Evolutionary conservation across 331 rosid genomes (phyloP).

Genomic region (Rosa hybrid): DNA sequence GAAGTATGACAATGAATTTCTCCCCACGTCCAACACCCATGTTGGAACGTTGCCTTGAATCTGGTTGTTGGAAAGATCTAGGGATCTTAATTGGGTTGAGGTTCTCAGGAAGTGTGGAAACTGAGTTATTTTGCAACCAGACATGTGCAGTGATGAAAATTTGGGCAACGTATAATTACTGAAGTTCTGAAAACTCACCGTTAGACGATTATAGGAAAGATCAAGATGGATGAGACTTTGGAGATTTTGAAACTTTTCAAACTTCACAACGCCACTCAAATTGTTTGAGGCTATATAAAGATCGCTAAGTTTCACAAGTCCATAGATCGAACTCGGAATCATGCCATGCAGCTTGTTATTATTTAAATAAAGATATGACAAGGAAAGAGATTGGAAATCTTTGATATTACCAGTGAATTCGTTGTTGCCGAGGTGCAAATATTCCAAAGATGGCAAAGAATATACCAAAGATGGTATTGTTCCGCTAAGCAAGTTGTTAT

Average conservation of each 20-base stretch:
- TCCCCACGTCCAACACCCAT: constrained; percentile 18
- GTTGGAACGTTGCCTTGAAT: constrained; percentile 12
- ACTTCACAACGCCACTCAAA: not conserved
- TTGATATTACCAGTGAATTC: not conserved
- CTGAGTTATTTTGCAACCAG: constrained; percentile 14
- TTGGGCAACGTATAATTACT: constrained; percentile 8
- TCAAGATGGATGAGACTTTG: rapidly evolving
- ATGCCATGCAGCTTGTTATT: no score
- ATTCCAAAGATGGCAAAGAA: not conserved
- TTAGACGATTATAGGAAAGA: constrained; percentile 13
- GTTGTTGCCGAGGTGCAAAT: not conserved
- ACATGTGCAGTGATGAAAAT: not conserved
- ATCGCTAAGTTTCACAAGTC: no score
- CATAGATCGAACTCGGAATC: constrained; percentile 14
- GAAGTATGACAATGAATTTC: not conserved
- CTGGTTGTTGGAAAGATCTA: constrained; percentile 21
- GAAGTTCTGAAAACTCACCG: not conserved
- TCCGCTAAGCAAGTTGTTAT: not conserved
- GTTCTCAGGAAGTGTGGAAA: constrained; percentile 22
- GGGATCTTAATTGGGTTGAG: not conserved
- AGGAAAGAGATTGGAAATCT: not conserved
- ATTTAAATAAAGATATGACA: no score
- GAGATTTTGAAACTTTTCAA: constrained; percentile 4
- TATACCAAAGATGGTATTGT: constrained; percentile 6
- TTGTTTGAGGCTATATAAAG: no score